Evolutionary conservation across 805 yeast genomes (phyloP).

Genomic region (Starmerella stigmatis): DNA sequence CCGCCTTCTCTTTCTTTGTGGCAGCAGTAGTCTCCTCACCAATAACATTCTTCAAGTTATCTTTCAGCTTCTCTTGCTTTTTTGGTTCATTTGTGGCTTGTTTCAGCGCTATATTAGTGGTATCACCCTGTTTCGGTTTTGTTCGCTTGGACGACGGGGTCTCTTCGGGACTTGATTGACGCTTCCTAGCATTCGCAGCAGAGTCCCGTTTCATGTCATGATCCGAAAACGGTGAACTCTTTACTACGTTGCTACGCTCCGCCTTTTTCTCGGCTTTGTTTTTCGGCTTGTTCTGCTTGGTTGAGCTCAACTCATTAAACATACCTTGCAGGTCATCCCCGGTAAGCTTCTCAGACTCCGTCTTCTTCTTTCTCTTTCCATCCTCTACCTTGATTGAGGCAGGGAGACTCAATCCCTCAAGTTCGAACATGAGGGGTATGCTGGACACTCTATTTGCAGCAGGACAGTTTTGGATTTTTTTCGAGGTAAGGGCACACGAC

Average conservation of each 20-base stretch:
- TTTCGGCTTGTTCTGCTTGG: neutral
- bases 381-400: conserved; percentile 12
- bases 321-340: conserved; percentile 18
- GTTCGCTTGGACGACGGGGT: neutral
- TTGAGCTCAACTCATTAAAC: conserved; percentile 15
- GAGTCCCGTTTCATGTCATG: no score
- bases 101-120: no score
- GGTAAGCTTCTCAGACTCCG: conserved; percentile 5
- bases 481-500: no score
- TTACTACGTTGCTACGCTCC: conserved; percentile 14
- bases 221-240: no score
- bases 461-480: no score
- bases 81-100: neutral
- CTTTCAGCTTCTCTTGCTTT: no score
- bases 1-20: no score
- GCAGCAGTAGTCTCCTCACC: no score
- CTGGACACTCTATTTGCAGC: neutral
- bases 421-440: conserved; percentile 16
- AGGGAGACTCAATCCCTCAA: conserved; percentile 20
- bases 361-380: conserved; percentile 11
- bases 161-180: neutral
- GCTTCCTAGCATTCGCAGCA: no score
- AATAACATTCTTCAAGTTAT: no score
- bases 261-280: neutral
- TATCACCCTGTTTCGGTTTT: no score